A percentile compares a stretch with the other conserved stretches of the same genome.
phyloP scores from a whole-genome alignment of 2,329 filamentous ascomycete species.

The Alternaria gaisen region DNA sequence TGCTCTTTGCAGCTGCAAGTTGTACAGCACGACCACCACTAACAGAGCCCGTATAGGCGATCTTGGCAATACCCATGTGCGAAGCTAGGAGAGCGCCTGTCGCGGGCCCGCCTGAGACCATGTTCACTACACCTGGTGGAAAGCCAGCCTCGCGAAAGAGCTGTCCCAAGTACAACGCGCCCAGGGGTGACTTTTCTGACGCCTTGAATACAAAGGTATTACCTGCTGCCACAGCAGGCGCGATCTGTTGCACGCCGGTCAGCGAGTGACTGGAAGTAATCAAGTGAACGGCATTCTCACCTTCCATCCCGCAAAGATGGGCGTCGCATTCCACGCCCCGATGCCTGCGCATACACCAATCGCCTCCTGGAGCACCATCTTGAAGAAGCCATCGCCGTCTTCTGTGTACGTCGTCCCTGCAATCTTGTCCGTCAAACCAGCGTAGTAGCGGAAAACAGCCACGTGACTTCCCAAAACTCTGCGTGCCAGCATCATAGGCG shows the following conservation, averaged over 20 bases:
- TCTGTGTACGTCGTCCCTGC: conserved; percentile 25
- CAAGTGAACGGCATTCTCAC: not conserved
- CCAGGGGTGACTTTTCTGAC: conserved; percentile 41
- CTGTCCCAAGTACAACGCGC: conserved; percentile 29
- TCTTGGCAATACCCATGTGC: conserved; percentile 55
- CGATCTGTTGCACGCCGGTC: conserved; percentile 39
- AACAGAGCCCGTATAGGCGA: conserved; percentile 54
- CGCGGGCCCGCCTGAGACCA: conserved; percentile 39
- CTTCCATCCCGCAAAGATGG: conserved; percentile 19
- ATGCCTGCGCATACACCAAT: conserved; percentile 44
- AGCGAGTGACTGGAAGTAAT: conserved; percentile 1
- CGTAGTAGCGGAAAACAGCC: not conserved
- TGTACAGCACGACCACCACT: conserved; percentile 52
- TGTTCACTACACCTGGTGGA: conserved; percentile 54
- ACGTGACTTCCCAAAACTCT: conserved; percentile 14
- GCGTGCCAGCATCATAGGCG: conserved; percentile 17
- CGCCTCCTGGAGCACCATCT: conserved; percentile 23
- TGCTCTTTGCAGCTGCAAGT: conserved; percentile 50
- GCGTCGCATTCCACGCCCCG: conserved; percentile 41
- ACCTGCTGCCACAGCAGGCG: conserved; percentile 45
- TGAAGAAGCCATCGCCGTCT: not conserved
- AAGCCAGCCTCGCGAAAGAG: conserved; percentile 48
- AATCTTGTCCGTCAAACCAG: conserved; percentile 33
- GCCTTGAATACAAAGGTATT: conserved; percentile 44
- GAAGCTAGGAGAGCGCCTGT: conserved; percentile 49